Evolutionary conservation across 495 filamentous ascomycete genomes (phyloP).

Genomic region (Aspergillus baeticus): DNA sequence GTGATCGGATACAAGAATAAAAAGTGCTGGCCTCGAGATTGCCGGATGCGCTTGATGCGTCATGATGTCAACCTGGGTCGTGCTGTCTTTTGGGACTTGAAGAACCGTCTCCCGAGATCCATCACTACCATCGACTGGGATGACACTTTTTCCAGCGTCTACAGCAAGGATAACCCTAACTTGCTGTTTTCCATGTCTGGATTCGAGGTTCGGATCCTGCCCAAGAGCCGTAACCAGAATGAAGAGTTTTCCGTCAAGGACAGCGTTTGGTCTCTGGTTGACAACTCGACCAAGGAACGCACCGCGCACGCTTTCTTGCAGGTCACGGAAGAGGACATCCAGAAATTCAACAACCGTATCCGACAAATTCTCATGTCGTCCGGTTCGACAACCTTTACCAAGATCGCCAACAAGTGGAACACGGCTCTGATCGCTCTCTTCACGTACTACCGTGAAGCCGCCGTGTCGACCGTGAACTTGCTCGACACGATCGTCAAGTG

Average conservation of each 20-base stretch:
- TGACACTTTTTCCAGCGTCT: constrained; percentile 98
- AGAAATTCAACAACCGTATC: constrained; percentile 99
- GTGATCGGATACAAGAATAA: constrained; percentile 99
- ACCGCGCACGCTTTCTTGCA: constrained; percentile 98
- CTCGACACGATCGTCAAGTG: constrained; percentile 99
- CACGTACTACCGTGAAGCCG: constrained; percentile 98
- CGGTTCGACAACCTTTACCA: constrained; percentile 98
- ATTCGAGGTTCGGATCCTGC: constrained; percentile 95
- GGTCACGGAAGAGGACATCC: constrained; percentile 97
- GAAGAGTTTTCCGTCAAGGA: constrained; percentile 98
- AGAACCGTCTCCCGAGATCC: constrained; percentile 91
- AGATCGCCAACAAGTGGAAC: constrained; percentile 99
- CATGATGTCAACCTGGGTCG: constrained; percentile 98
- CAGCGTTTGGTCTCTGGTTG: constrained; percentile 95
- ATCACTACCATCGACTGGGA: constrained; percentile 99
- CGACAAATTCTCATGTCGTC: constrained; percentile 99
- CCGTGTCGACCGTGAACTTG: constrained; percentile 93
- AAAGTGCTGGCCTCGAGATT: constrained; percentile 99
- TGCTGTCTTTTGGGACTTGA: constrained; percentile 98
- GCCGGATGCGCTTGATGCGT: constrained; percentile 96
- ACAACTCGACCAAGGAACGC: constrained; percentile 93
- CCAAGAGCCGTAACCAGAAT: constrained; percentile 91
- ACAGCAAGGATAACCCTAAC: constrained; percentile 98
- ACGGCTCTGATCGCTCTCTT: constrained; percentile 97
- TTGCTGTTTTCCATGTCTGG: constrained; percentile 97